phyloP scores from a whole-genome alignment of 495 filamentous ascomycete genomes.

The Chaetomium fimeti region DNA sequence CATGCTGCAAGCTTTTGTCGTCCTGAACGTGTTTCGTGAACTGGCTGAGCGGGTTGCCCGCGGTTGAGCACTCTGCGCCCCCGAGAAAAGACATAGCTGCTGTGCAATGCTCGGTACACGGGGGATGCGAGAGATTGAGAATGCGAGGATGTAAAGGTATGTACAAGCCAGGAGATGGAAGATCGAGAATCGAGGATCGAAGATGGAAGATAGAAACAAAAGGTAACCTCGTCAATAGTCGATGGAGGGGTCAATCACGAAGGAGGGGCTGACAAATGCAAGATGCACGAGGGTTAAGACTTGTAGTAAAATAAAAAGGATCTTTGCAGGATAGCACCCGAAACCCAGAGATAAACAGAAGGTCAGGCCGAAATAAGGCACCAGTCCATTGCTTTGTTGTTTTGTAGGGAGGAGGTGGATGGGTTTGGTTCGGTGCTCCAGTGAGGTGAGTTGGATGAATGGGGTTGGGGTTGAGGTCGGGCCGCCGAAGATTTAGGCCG shows the following conservation, averaged over 20 bases:
- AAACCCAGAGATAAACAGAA: background rate
- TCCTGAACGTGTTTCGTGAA: constrained; percentile 93
- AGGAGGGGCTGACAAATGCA: constrained; percentile 14
- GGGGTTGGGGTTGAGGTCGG: too few species aligned
- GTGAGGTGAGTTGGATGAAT: too few species aligned
- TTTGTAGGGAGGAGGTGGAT: background rate
- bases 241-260: background rate
- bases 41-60: constrained; percentile 91
- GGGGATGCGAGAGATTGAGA: background rate
- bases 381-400: constrained; percentile 10
- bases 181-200: background rate
- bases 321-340: background rate
- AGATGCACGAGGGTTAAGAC: background rate
- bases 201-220: background rate
- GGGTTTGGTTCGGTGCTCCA: too few species aligned
- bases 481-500: too few species aligned
- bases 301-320: background rate
- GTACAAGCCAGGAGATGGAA: background rate
- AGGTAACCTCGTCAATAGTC: background rate
- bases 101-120: background rate
- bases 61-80: constrained; percentile 95
- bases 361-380: constrained; percentile 16
- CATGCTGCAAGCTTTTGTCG: constrained; percentile 90
- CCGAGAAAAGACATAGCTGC: constrained; percentile 83
- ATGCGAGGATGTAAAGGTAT: too few species aligned